Percentiles rank a stretch among this genome's conserved stretches.
Conservation (phyloP, 208 protist genomes). For the Phytomonas sp. region DNA sequence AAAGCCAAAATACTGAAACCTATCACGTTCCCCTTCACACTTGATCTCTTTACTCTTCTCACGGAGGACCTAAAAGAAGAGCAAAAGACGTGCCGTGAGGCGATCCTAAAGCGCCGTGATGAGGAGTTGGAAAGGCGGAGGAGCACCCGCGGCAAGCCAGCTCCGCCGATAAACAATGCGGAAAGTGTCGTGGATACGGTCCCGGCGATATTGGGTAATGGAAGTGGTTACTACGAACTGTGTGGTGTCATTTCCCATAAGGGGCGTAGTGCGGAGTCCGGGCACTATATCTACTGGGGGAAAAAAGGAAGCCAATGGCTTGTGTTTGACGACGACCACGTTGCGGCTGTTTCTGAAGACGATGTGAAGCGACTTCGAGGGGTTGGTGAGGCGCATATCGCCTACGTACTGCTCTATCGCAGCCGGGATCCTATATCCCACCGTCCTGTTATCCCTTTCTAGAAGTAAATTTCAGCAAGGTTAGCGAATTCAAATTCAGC, state of each 20-base stretch:
- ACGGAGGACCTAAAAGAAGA: conserved; percentile 45
- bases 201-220: conserved; percentile 25
- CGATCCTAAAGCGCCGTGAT: conserved; percentile 39
- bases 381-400: conserved; percentile 72
- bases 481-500: neutral
- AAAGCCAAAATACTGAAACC: conserved; percentile 85
- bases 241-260: conserved; percentile 89
- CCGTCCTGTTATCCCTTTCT: conserved; percentile 36
- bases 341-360: conserved; percentile 60
- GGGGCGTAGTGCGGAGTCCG: conserved; percentile 77
- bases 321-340: conserved; percentile 67
- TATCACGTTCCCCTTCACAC: conserved; percentile 69
- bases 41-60: conserved; percentile 48
- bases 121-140: conserved; percentile 45
- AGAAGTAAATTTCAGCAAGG: neutral
- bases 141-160: conserved; percentile 6
- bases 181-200: conserved; percentile 11
- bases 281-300: conserved; percentile 92
- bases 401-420: conserved; percentile 79
- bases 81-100: conserved; percentile 27
- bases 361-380: conserved; percentile 68
- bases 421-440: conserved; percentile 48
- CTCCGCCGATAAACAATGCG: neutral
- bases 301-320: conserved; percentile 60
- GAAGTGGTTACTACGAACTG: conserved; percentile 84